Base-by-base conservation (phyloP, 306 rosid genomes). In the Prunus mume region DNA sequence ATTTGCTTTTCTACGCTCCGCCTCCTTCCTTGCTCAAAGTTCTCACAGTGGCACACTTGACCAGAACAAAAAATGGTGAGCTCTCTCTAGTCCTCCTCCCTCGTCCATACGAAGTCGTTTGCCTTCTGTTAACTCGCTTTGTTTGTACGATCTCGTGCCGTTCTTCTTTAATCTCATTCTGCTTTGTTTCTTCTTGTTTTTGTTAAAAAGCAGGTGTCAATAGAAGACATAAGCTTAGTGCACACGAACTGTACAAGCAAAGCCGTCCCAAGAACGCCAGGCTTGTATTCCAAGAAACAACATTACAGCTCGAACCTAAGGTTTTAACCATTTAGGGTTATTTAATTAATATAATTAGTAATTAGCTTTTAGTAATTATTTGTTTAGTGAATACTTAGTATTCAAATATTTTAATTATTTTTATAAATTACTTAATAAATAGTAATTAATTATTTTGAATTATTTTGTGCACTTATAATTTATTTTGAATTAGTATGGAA, bases 21-120 rank as follows among this genome's bases (percentile, higher is more conserved):
- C 67, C 83, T 56, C 58, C 66, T 20, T 15, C 2, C 22, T 30
- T 70, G 20, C 28, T 6, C 38, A n/a, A 24, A 20, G 61, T 25
- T 51, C 47, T 51, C 17, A 67, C 18, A 71, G 67, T 5, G 67
- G 18, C 79, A 12, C 82, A 76, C 71, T 74, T 17, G 61, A 28
- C 47, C 30, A 9, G 12, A 77, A 6, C 69, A 47, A 56, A 77
- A 65, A 86, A 89, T 87, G 93, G 93, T 86, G 86, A 83, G 76
- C 68, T 51, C 19, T 30, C 52, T 60, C 22, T 11, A 1, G 30
- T 52, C 43, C 9, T 12, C 9, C 3, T 38, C 45, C 15, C 14
- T 28, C 24, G 0, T 9, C 69, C 9, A 14, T 57, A 20, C 8
- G 57, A 6, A 25, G 8, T 64, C 57, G 14, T 50, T 17, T 34